Base-by-base conservation (phyloP, 768 basidiomycete species). In the Lentinula lateritia region DNA sequence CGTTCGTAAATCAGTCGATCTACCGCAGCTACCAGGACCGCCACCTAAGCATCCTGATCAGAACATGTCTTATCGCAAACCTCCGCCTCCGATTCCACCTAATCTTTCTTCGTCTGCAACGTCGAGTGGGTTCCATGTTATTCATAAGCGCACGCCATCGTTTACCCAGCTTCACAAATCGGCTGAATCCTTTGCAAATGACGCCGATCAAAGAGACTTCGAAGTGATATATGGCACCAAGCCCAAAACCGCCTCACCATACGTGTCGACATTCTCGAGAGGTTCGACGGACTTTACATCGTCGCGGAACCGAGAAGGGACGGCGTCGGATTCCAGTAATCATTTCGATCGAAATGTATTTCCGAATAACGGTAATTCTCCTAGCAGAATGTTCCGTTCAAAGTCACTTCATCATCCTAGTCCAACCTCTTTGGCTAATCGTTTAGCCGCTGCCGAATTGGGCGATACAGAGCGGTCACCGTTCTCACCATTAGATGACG, bases 381-480 rank as follows among this genome's bases (percentile, higher is more conserved):
- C 71, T 2, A 59, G 68, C 1, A 77, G 82, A 12, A 73, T 83
- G 6, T 76, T 76, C 52, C 78, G 87, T 10, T 83, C 83, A 41
- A 84, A 79, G 65, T 85, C 85, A 0, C 66, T 87, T 70, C 80
- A 84, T 67, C 78, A 82, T 61, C 72, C 75, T 0, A 72, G 75
- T 36, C 69, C 76, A 1, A 71, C 77, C 0, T 69, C 74, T 9
- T 70, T 75, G 12, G 72, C 76, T 3, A 69, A 75, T 3, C 71
- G 68, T 15, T 23, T 59, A 28, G 45, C 23, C 18, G n/a, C 58
- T 18, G 46, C 16, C 8, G 58, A 59, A 10, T 10, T 15, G 32
- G 48, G 58, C 5, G 59, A 52, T 38, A 8, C 20, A 45, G 20
- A 59, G 15, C 32, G 46, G 35, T 60, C 59, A 16, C 59, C 59